Base-by-base conservation (phyloP, 768 basidiomycete species). In the Dendrothele bispora region DNA sequence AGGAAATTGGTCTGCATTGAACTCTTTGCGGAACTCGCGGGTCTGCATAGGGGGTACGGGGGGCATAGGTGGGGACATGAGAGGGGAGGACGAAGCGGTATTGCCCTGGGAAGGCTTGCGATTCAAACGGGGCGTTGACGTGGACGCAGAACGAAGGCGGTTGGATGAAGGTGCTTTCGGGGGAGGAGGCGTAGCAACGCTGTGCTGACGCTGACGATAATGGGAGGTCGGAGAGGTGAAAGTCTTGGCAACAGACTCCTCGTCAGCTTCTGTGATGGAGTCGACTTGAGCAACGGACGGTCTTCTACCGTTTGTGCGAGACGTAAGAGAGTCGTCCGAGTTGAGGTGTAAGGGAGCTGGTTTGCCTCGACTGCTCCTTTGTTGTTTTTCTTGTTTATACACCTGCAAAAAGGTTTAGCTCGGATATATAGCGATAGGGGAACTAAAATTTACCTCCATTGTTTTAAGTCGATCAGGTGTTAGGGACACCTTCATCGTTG, bases 401-500 rank as follows among this genome's bases (percentile, higher is more conserved):
- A 78, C 77, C 86, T 88, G 50, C 30, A 38, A 43, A 37, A 50
- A 45, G 46, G 53, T 60, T 43, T 36, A 7, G 25, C 55, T 56
- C 44, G 32, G 51, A 39, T 55, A 52, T 41, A 51, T 38, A 44
- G 48, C 50, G 58, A 54, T 11, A 46, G 42, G 42, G 26, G 43
- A 5, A n/a, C n/a, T n/a, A n/a, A 44, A 30, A 74, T 81, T 61
- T 69, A 95, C 94, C 79, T 97, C 93, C 82, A 95, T 95, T 41
- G 84, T 91, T 62, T 84, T 88, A 48, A 98, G 74, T 45, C 95
- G 79, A 72, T 97, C 93, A 48, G 95, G 95, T 27, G 95, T 98
- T 53, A 97, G 77, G 34, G 93, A 95, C 57, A 98, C 85, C 63
- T 92, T 97, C 88, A 97, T 89, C 17, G 95, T 98, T 49, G 87